Evolutionary conservation across 306 rosid species (phyloP).

Genomic region (Calophaca sinica): DNA sequence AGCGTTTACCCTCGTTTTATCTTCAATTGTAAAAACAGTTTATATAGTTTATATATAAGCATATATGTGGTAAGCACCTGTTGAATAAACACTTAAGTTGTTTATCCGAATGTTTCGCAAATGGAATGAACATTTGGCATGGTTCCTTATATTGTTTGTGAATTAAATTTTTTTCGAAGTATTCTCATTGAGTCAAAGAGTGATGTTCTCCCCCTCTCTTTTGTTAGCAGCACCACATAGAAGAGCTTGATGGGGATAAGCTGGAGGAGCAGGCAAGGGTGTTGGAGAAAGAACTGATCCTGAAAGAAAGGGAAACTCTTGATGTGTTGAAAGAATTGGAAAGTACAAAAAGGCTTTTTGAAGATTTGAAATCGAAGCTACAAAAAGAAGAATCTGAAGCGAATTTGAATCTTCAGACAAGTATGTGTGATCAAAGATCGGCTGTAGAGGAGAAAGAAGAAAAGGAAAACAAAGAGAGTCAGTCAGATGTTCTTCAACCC

Average conservation of each 20-base stretch:
- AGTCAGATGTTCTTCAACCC: conserved; percentile 23
- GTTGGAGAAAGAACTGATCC: conserved; percentile 55
- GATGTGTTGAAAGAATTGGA: conserved; percentile 61
- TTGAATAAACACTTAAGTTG: background rate
- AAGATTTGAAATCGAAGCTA: conserved; percentile 51
- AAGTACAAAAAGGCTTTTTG: conserved; percentile 54
- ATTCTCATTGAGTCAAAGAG: conserved; percentile 14
- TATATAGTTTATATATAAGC: background rate
- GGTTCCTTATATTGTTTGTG: background rate
- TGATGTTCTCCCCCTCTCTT: background rate
- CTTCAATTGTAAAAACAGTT: background rate
- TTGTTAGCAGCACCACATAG: conserved; percentile 27
- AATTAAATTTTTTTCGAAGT: background rate
- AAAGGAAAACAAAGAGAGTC: conserved; percentile 34
- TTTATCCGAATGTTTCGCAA: background rate
- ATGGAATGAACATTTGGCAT: background rate
- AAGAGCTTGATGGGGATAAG: conserved; percentile 38
- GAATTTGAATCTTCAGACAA: conserved; percentile 4
- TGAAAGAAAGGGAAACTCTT: conserved; percentile 59
- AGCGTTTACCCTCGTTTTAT: background rate
- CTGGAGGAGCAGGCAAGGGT: conserved; percentile 51
- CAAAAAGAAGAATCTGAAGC: conserved; percentile 49
- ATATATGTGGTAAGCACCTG: background rate
- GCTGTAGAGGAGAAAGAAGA: conserved; percentile 33
- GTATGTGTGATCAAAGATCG: conserved; percentile 18